Evolutionary conservation across 2,329 filamentous ascomycete genomes (phyloP).

Genomic region (Cadophora malorum): DNA sequence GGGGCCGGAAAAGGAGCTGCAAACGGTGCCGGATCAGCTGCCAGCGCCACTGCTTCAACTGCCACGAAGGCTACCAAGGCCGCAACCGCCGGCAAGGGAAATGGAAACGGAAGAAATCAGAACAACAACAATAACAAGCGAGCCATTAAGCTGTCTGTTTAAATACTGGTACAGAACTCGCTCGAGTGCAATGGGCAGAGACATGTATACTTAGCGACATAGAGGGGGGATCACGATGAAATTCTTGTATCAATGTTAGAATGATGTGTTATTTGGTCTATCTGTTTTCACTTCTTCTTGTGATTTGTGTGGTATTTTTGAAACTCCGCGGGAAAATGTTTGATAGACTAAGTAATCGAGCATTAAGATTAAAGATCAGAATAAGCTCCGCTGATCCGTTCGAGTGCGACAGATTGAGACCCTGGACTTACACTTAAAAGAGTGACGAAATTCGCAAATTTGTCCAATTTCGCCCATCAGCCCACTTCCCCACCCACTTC

Average conservation of each 20-base stretch:
- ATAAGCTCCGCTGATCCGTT: not conserved
- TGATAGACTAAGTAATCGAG: not conserved
- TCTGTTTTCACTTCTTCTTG: not conserved
- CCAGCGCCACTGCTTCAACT: not conserved
- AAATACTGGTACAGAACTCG: not conserved
- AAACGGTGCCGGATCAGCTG: not conserved
- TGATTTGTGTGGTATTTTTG: not conserved
- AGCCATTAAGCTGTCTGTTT: not conserved
- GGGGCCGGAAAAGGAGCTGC: not conserved
- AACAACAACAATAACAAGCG: conserved; percentile 14
- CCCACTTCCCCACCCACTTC: conserved; percentile 4
- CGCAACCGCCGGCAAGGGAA: not conserved
- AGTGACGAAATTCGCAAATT: not conserved
- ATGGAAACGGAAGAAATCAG: not conserved
- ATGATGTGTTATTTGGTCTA: conserved; percentile 1
- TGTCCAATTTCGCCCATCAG: not conserved
- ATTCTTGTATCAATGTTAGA: conserved; percentile 17
- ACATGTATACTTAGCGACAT: not conserved
- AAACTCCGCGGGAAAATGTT: not conserved
- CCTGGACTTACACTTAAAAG: no score
- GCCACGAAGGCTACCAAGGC: not conserved
- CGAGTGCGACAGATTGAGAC: not conserved
- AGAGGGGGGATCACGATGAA: conserved; percentile 2
- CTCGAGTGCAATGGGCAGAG: not conserved
- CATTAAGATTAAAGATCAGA: not conserved